Base-by-base conservation (phyloP, 2,329 filamentous ascomycete species). In the Plenodomus lindquistii region DNA sequence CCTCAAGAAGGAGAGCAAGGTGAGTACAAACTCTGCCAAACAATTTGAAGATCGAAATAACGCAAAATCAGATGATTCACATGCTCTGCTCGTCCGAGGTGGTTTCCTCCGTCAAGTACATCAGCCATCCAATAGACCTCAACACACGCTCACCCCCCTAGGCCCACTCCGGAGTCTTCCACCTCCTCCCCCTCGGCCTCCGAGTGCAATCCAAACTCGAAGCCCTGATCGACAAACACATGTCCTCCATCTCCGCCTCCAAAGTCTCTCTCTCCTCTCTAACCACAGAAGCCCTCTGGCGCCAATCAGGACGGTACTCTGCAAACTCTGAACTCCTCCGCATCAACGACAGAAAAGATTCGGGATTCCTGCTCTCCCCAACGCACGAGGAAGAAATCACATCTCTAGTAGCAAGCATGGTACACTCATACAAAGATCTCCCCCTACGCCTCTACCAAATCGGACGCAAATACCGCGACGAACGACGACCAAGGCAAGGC, bases 321-420 rank as follows among this genome's bases (percentile, higher is more conserved):
- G 80, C 82, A 16, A 83, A 87, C 17, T 83, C 87, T n/a, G 91
- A 96, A 86, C 81, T 97, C 17, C 93, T 97, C 60, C 84, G 83
- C 36, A 83, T 97, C 39, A 75, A 81, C 37, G 94, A 97, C 71
- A 84, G 94, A 46, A 94, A 88, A 71, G 83, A 88, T 6, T 77
- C 81, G 1, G 79, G 82, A 3, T 89, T 89, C 53, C 79, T 99
- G 22, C 81, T 99, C 3, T 87, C 91, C 1, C 94, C 94, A 1
- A 99, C 94, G 0, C 94, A 99, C 54, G 94, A 99, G 67, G 94
- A 99, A 70, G 94, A 99, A 68, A 94, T 99, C 59, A 99, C 94
- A 0, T 77, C 81, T 0, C 77, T 99, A 2, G 89, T 97, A 1
- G 83, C 85, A 3, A 82, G 81, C 46, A 81, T 86, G 15, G 78